Evolutionary conservation across 106 monocot genomes (phyloP), one percentile per base, ranked within the genome.

Genomic region (Dendrobium catenatum): DNA sequence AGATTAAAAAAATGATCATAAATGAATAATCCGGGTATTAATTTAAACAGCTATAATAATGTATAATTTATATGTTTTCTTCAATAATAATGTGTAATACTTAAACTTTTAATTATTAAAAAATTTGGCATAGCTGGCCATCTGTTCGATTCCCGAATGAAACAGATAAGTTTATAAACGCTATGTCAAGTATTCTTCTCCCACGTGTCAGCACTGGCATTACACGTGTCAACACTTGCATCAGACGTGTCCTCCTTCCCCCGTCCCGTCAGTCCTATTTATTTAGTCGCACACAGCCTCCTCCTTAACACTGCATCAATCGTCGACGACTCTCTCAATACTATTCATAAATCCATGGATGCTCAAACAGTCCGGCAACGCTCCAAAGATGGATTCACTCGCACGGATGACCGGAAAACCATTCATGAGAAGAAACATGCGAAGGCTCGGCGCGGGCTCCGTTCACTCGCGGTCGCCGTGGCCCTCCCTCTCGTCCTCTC

Each of bases 371-470:
- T 80, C 27, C 72, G 22, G 19, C 80, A 73, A 9, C 72, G 83
- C 18, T 42, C 80, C 37, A 72, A 42, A 37, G 77, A 76, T 5
- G 26, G 61, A 59, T 4, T 56, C 58, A 29, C 61, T 8, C 10
- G 18, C 31, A 22, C 20, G 0, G 81, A 48, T 2, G 64, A 54
- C 24, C 10, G 75, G 15, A 5, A 9, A 13, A 4, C 6, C 42
- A 54, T 4, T 18, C 75, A 80, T 16, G 83, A 80, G 31, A 81
- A 49, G 75, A 89, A 84, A 64, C 44, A 82, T 24, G 80, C 75
- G n/a, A 86, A 83, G 81, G 82, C 85, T 4, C 82, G 68, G 55
- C 84, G 84, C 0, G 88, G 92, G 75, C 76, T 89, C 15, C 85
- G 82, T 20, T 87, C 89, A 6, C 84, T 92, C 29, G 68, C 77